These are phyloP conservation scores for Trametes cingulata DNA, from an alignment of 768 basidiomycete species.

Conservation along the genomic window DNA sequence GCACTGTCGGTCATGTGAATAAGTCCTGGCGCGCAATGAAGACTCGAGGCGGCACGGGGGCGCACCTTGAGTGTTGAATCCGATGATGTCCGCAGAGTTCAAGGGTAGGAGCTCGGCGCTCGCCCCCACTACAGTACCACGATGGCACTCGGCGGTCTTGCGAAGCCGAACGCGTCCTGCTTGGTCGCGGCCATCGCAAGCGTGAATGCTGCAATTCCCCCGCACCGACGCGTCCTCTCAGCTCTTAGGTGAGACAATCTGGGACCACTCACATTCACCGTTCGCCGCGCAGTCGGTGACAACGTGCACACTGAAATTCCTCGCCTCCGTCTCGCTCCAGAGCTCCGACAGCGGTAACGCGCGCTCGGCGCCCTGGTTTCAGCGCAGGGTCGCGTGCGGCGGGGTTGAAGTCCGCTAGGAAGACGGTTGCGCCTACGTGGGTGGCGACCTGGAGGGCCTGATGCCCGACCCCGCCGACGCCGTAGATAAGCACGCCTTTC, in stretches of 20 bases:
- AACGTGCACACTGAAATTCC: conserved; percentile 26
- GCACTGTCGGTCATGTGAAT: no score
- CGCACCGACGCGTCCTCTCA: not conserved
- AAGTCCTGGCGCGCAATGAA: no score
- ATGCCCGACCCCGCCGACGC: conserved; percentile 20
- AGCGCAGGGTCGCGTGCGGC: conserved; percentile 26
- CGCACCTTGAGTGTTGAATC: not conserved
- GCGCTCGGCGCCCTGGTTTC: conserved; percentile 27
- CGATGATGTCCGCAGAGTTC: not conserved
- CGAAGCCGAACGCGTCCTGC: not conserved
- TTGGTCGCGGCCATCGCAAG: not conserved
- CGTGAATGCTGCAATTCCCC: conserved; percentile 14
- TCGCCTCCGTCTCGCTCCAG: conserved; percentile 4
- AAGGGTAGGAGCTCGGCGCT: conserved; percentile 4
- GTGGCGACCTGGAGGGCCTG: conserved; percentile 27
- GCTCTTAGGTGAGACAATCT: not conserved
- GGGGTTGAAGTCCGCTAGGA: conserved; percentile 27
- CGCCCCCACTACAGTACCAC: not conserved
- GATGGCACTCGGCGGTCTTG: not conserved
- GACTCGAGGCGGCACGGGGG: no score
- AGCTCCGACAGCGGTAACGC: conserved; percentile 25
- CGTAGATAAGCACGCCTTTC: conserved; percentile 12
- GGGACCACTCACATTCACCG: conserved; percentile 20
- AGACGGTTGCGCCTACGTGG: conserved; percentile 31
- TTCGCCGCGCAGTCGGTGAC: conserved; percentile 28